Conservation (phyloP, 73 alveolate genomes). For the Urostyla sp. region DNA sequence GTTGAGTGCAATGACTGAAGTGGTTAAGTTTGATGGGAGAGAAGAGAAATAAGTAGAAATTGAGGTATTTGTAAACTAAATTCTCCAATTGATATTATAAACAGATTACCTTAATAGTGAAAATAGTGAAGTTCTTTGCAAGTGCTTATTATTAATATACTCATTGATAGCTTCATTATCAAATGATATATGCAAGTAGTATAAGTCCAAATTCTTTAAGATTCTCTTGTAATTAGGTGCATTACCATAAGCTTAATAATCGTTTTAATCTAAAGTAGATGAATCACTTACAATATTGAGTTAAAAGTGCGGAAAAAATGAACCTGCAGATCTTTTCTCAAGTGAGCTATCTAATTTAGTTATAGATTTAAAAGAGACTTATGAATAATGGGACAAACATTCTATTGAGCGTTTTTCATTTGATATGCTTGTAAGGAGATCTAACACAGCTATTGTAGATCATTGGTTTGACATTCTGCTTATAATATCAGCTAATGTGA, state of each 20-base stretch:
- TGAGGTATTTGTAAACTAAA: conserved; percentile 20
- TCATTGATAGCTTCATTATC: too few species aligned
- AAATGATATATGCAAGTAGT: conserved; percentile 25
- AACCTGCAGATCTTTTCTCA: conserved; percentile 63
- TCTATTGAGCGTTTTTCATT: conserved; percentile 68
- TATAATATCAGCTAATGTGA: conserved; percentile 64
- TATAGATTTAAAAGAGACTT: conserved; percentile 56
- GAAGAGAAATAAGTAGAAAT: too few species aligned
- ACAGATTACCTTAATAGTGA: conserved; percentile 54
- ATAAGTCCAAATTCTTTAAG: conserved; percentile 47
- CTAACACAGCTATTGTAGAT: conserved; percentile 65
- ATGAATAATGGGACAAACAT: conserved; percentile 63
- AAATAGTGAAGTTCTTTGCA: conserved; percentile 53
- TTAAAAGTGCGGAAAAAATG: conserved; percentile 40
- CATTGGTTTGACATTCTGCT: conserved; percentile 63
- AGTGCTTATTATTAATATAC: too few species aligned
- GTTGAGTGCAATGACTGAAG: conserved; percentile 63
- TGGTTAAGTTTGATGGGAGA: too few species aligned
- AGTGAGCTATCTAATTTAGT: conserved; percentile 56
- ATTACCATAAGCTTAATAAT: conserved; percentile 12
- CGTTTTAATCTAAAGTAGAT: conserved; percentile 39
- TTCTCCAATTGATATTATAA: conserved; percentile 10
- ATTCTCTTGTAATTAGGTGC: conserved; percentile 53
- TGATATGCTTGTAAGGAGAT: conserved; percentile 64
- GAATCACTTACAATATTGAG: conserved; percentile 47